Percentiles rank a stretch among this genome's conserved stretches.
phyloP scores from a whole-genome alignment of 2,329 filamentous ascomycete genomes.

The Colletotrichum agaves region DNA sequence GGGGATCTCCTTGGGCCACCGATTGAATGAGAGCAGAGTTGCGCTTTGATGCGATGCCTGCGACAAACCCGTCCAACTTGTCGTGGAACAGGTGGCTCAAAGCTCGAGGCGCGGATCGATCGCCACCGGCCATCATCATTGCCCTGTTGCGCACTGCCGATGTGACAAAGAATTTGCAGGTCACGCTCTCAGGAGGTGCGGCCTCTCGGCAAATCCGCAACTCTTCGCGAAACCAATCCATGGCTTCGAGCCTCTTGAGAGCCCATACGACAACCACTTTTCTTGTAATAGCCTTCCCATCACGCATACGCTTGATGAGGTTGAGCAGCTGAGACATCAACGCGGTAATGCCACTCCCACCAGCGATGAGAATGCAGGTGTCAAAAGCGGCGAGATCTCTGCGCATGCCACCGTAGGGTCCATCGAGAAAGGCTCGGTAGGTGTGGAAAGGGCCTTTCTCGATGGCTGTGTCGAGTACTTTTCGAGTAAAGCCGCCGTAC shows the following conservation, averaged over 20 bases:
- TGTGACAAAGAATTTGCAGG: conserved; percentile 95
- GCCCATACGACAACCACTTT: conserved; percentile 95
- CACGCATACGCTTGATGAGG: conserved; percentile 95
- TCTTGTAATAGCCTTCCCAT: conserved; percentile 92
- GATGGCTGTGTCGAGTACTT: conserved; percentile 83
- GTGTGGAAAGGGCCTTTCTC: conserved; percentile 91
- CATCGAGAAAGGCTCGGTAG: conserved; percentile 91
- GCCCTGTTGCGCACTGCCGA: conserved; percentile 69
- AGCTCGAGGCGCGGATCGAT: conserved; percentile 66
- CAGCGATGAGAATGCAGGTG: conserved; percentile 91
- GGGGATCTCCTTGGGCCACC: conserved; percentile 81
- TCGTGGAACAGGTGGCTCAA: conserved; percentile 84
- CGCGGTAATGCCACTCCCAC: conserved; percentile 93
- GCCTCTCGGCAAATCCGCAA: conserved; percentile 90
- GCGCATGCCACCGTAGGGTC: conserved; percentile 94
- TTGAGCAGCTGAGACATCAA: conserved; percentile 91
- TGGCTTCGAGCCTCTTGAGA: conserved; percentile 87
- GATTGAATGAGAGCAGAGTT: conserved; percentile 86
- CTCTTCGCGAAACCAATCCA: conserved; percentile 98
- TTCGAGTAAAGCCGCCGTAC: conserved; percentile 88
- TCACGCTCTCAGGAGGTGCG: conserved; percentile 87
- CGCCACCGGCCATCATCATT: conserved; percentile 41
- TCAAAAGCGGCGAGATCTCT: conserved; percentile 92
- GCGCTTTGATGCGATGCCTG: conserved; percentile 86
- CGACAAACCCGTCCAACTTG: conserved; percentile 87